Evolutionary conservation across 2,329 filamentous ascomycete genomes (phyloP), one percentile per base, ranked within the genome.

Genomic region (Passalora sequoiae): DNA sequence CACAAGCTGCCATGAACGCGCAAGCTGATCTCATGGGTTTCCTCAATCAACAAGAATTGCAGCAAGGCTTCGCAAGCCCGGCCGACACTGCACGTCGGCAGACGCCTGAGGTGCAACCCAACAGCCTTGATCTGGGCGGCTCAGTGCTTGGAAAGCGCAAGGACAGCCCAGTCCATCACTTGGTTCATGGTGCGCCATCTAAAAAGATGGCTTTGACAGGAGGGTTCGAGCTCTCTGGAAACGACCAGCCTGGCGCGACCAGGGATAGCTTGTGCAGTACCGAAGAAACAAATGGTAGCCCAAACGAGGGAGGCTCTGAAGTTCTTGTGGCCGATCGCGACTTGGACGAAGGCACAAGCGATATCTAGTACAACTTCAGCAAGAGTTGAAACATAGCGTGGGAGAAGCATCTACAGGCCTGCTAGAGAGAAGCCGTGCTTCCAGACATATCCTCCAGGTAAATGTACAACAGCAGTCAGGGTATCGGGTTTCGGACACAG

Each of bases 401-500:
- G 24, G 25, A 30, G 25, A 20, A 5, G 27, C 8, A 28, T 16
- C n/a, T 27, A 15, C 12, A 27, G 22, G 19, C 15, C 27, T 16
- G 12, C n/a, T 25, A 4, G 12, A n/a, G 13, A 12, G 15, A 27
- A 7, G 7, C 12, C n/a, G 21, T 4, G 9, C 12, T 27, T 27
- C 29, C 38, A 40, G 17, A 4, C 28, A 21, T 32, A 38, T 43
- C 33, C 15, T 36, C 20, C 6, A 7, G 46, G 46, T 46, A 48
- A 54, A 55, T 56, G 48, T 56, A 56, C 54, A 55, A 40, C 48
- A 55, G 43, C 46, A 44, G 24, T 27, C n/a, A 36, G 33, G n/a
- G n/a, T n/a, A n/a, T n/a, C n/a, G n/a, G n/a, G n/a, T n/a, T n/a
- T n/a, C n/a, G n/a, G n/a, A n/a, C n/a, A 19, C 30, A 19, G 30